Evolutionary conservation across 257 asterid genomes (phyloP).

Genomic region (Solanum tacnaense): DNA sequence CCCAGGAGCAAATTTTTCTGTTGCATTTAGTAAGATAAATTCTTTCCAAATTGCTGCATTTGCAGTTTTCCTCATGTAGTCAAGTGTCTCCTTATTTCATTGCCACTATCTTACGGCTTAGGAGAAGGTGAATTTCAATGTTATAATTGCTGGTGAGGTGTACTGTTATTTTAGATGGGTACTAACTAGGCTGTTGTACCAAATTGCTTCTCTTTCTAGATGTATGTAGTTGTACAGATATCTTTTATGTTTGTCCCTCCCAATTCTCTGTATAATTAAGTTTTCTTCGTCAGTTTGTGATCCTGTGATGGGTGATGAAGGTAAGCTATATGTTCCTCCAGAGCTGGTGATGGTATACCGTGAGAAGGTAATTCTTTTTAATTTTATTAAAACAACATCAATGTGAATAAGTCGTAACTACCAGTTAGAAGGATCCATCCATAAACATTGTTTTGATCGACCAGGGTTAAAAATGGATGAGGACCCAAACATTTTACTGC

Average conservation of each 20-base stretch:
- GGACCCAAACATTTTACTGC: neutral
- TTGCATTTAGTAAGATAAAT: neutral
- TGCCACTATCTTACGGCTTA: neutral
- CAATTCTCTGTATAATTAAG: slow-evolving; percentile 1
- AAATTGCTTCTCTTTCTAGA: neutral
- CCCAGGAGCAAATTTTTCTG: neutral
- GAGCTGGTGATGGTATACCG: slow-evolving; percentile 85
- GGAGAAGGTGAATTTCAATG: neutral
- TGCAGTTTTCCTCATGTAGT: neutral
- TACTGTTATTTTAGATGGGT: neutral
- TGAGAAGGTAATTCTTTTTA: slow-evolving; percentile 58
- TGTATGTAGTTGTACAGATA: neutral
- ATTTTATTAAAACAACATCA: neutral
- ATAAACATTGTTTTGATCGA: neutral
- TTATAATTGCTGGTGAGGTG: neutral
- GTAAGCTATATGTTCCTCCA: slow-evolving; percentile 88
- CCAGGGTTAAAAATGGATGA: neutral
- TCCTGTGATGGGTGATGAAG: slow-evolving; percentile 98
- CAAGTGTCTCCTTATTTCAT: neutral
- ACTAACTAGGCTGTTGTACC: neutral
- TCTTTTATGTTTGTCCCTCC: neutral
- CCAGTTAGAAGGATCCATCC: neutral
- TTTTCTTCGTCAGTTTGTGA: slow-evolving; percentile 70
- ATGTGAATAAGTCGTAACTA: neutral
- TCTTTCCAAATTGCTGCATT: neutral